phyloP scores from a whole-genome alignment of 2,329 filamentous ascomycete species.

The Fusarium neocosmosporiellum region DNA sequence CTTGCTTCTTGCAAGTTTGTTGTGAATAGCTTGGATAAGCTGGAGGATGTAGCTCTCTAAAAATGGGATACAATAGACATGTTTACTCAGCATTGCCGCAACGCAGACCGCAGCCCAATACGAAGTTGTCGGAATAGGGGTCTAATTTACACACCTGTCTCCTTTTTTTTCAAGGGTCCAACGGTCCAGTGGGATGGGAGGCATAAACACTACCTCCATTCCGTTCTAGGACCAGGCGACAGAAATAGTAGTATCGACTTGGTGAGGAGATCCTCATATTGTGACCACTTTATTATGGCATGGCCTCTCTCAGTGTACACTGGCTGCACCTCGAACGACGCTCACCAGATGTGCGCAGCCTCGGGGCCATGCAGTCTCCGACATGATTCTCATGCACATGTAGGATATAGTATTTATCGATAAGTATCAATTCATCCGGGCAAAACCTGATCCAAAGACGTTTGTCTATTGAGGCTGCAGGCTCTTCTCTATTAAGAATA shows the following conservation, averaged over 20 bases:
- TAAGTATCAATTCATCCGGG: neutral
- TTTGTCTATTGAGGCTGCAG: slow-evolving; percentile 22
- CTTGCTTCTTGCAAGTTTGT: neutral
- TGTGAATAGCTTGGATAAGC: neutral
- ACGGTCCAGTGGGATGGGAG: neutral
- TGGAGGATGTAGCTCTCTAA: neutral
- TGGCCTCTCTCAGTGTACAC: neutral
- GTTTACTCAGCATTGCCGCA: neutral
- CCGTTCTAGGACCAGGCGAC: neutral
- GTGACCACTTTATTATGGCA: neutral
- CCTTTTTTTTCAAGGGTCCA: slow-evolving; percentile 23
- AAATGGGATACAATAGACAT: neutral
- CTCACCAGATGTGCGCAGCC: neutral
- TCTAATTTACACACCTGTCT: slow-evolving; percentile 31
- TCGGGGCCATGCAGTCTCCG: neutral
- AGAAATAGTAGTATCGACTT: neutral
- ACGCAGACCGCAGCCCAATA: neutral
- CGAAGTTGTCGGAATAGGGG: slow-evolving; percentile 31
- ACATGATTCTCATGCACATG: neutral
- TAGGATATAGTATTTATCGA: no score
- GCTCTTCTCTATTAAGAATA: slow-evolving; percentile 13
- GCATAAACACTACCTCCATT: neutral
- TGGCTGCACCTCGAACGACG: neutral
- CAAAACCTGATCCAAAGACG: slow-evolving; percentile 6
- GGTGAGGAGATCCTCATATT: neutral